Evolutionary conservation across 371 early-diverging fungal genomes (phyloP), one percentile per base, ranked within the genome.

Genomic region (Blyttiomyces sp.): DNA sequence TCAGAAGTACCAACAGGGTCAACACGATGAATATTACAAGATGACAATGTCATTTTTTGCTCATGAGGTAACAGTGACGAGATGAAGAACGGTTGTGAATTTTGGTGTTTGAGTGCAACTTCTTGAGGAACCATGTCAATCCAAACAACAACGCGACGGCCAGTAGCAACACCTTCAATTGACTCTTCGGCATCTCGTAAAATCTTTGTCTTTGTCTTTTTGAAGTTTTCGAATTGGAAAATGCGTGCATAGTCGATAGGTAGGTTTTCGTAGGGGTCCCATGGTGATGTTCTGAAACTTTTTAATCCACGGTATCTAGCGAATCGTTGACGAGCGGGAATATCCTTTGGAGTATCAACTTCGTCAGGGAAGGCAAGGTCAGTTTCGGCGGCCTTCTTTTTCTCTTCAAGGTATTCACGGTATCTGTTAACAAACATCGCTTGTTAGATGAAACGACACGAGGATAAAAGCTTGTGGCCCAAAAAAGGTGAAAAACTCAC

Each of bases 221-320:
- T 69, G 59, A 85, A 91, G 77, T 91, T 91, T 67, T 91, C 87
- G 65, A 95, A 93, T 73, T 93, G 91, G 85, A 95, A 95, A 55
- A 97, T 93, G 43, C 93, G 87, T 23, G 86, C 85, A 72, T 95
- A 97, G 71, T 96, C 96, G 31, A 88, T 71, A 1, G 98, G 98
- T 57, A 97, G 76, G 74, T 95, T 94, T 75, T 97, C 98, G 82
- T 92, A 93, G 7, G 95, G 91, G 75, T 96, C 96, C 98, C 98
- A 98, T 17, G 93, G 88, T 3, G 95, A 93, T 17, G 91, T 91
- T 52, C 94, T 81, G 80, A 95, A 90, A 43, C 88, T 89, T 74
- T 92, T 88, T 59, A 98, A 79, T 31, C 96, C 96, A 68, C 98
- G 92, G 77, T 93, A 98, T 60, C 89, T 84, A 26, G 86, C 86